Evolutionary conservation across 306 rosid genomes (phyloP), one percentile per base, ranked within the genome.

Genomic region (Medicago lupulina): DNA sequence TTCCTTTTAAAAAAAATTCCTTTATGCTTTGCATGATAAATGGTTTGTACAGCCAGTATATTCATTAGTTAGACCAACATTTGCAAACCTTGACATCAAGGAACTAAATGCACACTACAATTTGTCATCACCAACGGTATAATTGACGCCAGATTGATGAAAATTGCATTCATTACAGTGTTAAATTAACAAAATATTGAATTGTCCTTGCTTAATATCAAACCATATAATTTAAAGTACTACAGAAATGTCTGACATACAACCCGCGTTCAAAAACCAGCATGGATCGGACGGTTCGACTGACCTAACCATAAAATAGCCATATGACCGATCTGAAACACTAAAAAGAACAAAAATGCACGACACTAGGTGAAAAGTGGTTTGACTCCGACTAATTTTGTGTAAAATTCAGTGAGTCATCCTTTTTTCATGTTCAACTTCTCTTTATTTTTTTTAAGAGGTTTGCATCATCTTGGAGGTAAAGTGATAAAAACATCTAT

Each of bases 31-130:
- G 44, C 43, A 66, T 76, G 58, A 25, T 66, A 66, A 54, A 40
- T 40, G 53, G 67, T 67, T 40, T 54, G 36, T 71, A 67, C 25
- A 34, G 57, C 79, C 58, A 23, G 58, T 34, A 36, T 53, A 23
- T 40, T 21, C 36, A n/a, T 21, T 60, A 63, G 47, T 70, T 39
- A 50, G 21, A 63, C 67, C 73, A 28, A 53, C 58, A 61, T 75
- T 34, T 55, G 64, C 9, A 73, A 58, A 17, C 70, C 69, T 46
- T 19, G 19, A 39, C 49, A 78, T 60, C 64, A 70, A 47, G 64
- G 73, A 23, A 23, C 54, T 16, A 50, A 50, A 38, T 63, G 72
- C 44, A 13, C 70, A 73, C 39, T 18, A 28, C 50, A 80, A 49
- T 61, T 54, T 60, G 63, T 68, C 57, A 60, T 75, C 31, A 39